Evolutionary conservation across 2,329 filamentous ascomycete species (phyloP), one percentile per base, ranked within the genome.

Genomic region (Monosporascus sp.): DNA sequence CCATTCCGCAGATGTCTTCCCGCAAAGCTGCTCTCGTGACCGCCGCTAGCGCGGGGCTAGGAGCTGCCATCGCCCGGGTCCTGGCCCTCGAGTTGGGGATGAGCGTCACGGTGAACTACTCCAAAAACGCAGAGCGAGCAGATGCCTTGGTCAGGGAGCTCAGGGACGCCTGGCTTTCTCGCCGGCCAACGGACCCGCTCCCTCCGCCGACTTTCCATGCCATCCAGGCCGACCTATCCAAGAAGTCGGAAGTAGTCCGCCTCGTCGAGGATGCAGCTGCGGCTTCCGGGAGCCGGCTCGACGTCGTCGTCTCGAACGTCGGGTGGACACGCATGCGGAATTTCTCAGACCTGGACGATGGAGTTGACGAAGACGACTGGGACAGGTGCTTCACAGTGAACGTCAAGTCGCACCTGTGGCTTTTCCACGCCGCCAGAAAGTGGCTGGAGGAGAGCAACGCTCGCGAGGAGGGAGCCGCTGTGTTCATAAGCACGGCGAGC

Each of bases 41-140:
- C 0, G 78, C 76, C n/a, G 74, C 74, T 27, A 76, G 71, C 44
- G 76, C 88, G 59, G 89, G 89, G 3, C 79, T 93, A 34, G 89
- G 89, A 37, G 88, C 86, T 44, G 75, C 85, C 3, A 77, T 89
- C 3, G 80, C 79, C 39, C 78, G 80, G 51, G 81, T 84, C 34
- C 89, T 92, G 61, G 88, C 88, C 8, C 71, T 25, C 24, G 24
- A 25, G 24, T 25, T 25, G 24, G 77, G 22, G 76, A 85, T 61
- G 86, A 87, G 88, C 53, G 74, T 93, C 9, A 82, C 83, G 8
- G 80, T 94, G 65, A 93, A 92, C 71, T 93, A 90, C 69, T 76
- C 79, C 68, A 81, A 77, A 56, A 84, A 81, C 66, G 68, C 74
- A 37, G 76, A 78, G 18, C 76, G 82, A 2, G 89, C 88, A 6